phyloP scores from a whole-genome alignment of 345 rosid species.

The Carallia pectinifolia region DNA sequence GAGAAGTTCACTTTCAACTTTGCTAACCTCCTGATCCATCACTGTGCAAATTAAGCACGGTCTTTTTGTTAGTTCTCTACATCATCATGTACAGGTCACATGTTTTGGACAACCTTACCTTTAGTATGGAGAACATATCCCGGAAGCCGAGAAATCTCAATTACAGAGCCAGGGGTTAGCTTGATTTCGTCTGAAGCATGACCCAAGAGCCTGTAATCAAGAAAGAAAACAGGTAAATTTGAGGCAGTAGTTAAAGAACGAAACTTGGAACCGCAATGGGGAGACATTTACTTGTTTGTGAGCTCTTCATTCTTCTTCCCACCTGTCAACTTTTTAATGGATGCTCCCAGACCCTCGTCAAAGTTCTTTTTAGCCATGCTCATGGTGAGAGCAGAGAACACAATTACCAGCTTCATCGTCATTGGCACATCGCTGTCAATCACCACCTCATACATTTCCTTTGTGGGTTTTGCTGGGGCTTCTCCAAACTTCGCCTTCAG shows the following conservation, averaged over 20 bases:
- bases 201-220: conserved; percentile 41
- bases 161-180: conserved; percentile 44
- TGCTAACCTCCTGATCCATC: conserved; percentile 42
- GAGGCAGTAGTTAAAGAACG: not conserved
- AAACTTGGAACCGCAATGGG: not conserved
- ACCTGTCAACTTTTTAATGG: conserved; percentile 40
- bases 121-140: conserved; percentile 38
- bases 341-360: conserved; percentile 43
- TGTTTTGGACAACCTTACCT: conserved; percentile 19
- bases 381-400: conserved; percentile 43
- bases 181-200: conserved; percentile 41
- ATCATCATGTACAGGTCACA: not conserved
- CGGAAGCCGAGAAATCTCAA: conserved; percentile 46
- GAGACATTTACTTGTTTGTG: conserved; percentile 28
- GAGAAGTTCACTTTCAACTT: conserved; percentile 48
- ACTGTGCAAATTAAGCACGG: conserved; percentile 28
- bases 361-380: conserved; percentile 41
- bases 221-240: not conserved
- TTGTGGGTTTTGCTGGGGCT: conserved; percentile 36
- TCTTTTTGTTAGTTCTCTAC: not conserved
- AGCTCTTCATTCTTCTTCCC: conserved; percentile 45
- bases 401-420: conserved; percentile 41
- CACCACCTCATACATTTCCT: conserved; percentile 40
- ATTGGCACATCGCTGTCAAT: conserved; percentile 44
- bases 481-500: conserved; percentile 34